Evolutionary conservation across 805 yeast species (phyloP).

Genomic region (Ogataea angusta): DNA sequence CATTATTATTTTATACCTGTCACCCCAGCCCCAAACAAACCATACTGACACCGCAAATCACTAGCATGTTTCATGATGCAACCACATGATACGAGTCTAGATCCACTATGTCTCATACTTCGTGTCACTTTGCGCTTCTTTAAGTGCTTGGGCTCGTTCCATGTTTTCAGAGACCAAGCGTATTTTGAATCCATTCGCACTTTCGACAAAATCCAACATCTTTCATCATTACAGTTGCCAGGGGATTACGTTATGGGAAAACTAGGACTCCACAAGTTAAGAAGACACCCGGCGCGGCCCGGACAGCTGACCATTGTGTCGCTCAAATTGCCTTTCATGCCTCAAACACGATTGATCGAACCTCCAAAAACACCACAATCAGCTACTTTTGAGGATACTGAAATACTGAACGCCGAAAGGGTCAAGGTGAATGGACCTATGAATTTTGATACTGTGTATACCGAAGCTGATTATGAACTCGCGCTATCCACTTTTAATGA

Average conservation of each 20-base stretch:
- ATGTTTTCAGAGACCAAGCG: conserved; percentile 5
- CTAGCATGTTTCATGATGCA: conserved; percentile 16
- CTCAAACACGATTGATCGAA: neutral
- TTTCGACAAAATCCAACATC: conserved; percentile 13
- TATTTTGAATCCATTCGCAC: conserved; percentile 6
- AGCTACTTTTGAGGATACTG: neutral
- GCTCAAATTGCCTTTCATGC: conserved; percentile 4
- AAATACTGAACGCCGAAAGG: conserved; percentile 1
- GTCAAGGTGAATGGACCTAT: conserved; percentile 12
- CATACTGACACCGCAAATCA: neutral
- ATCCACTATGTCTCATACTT: conserved; percentile 17
- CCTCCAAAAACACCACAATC: neutral
- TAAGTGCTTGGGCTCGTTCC: conserved; percentile 18
- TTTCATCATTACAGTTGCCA: conserved; percentile 15
- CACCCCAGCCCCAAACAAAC: conserved; percentile 4
- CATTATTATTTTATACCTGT: conserved; percentile 1
- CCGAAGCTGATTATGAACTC: conserved; percentile 7
- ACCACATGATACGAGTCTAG: conserved; percentile 14
- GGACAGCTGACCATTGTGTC: conserved; percentile 2
- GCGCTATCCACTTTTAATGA: conserved; percentile 15
- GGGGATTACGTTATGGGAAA: conserved; percentile 29
- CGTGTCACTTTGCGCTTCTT: conserved; percentile 13
- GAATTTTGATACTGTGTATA: conserved; percentile 6
- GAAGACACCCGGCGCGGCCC: conserved; percentile 8
- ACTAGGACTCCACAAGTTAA: conserved; percentile 20